A percentile compares a stretch with the other conserved stretches of the same genome.
Conservation (phyloP, 2,329 filamentous ascomycete genomes). For the Leptographium wingfieldii region DNA sequence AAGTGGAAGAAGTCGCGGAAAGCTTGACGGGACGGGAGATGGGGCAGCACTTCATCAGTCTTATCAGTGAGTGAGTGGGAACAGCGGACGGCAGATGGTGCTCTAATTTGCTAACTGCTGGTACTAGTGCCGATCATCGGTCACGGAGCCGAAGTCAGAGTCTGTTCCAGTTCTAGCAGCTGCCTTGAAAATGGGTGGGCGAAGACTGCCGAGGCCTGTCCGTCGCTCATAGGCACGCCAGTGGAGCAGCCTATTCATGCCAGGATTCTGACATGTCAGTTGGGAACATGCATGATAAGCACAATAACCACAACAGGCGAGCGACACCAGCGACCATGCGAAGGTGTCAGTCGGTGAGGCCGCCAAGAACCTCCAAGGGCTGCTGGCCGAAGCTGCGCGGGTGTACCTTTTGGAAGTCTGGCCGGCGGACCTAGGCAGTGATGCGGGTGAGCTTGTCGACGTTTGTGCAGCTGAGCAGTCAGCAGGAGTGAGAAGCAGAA, state of each 20-base stretch:
- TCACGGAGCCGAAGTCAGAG: neutral
- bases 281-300: too few relatives aligned
- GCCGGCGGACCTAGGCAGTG: conserved; percentile 8
- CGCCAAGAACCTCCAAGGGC: conserved; percentile 14
- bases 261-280: conserved; percentile 9
- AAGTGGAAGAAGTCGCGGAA: neutral
- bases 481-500: neutral
- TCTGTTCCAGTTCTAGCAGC: conserved; percentile 5
- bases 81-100: too few relatives aligned
- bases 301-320: too few relatives aligned
- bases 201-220: conserved; percentile 5
- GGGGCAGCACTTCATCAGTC: neutral
- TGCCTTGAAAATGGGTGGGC: conserved; percentile 4
- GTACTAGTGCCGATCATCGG: neutral
- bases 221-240: conserved; percentile 10
- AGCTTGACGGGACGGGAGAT: neutral
- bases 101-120: neutral
- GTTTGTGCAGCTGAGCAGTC: conserved; percentile 9
- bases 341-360: conserved; percentile 18
- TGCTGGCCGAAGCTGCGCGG: conserved; percentile 4
- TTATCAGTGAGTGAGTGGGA: neutral
- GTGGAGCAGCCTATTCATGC: conserved; percentile 14
- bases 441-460: conserved; percentile 14
- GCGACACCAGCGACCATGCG: neutral
- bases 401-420: conserved; percentile 1